Evolutionary conservation across 2,329 filamentous ascomycete genomes (phyloP), one percentile per base, ranked within the genome.

Genomic region (Elsinoe batatas): DNA sequence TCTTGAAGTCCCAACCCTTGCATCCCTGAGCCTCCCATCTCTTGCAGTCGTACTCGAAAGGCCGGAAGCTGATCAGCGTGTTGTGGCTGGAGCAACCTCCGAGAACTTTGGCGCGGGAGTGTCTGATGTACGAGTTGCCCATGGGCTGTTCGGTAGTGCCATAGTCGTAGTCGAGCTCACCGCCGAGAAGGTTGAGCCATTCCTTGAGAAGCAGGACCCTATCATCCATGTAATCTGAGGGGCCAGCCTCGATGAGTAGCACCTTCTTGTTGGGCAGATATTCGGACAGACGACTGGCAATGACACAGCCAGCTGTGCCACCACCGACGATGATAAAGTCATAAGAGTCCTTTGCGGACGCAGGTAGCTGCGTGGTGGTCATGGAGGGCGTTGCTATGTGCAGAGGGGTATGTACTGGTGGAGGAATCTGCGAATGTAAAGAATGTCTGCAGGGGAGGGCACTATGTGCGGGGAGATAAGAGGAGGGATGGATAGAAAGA

Each of bases 61-160:
- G 88, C 22, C 89, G 82, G 80, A 95, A 95, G 15, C 87, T 93
- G 71, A 95, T 95, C 64, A 95, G 78, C 17, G 90, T 95, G 74
- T 95, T 95, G 79, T 95, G 90, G 58, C 87, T 91, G 43, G 89
- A 94, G 78, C 90, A 95, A 62, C 90, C 90, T 63, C 90, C 90
- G 30, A 95, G 80, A 37, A 95, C 89, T 76, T 95, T 95, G 61
- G 90, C 90, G 60, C 90, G 85, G 12, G 90, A 94, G 75, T 95
- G 90, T 61, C 89, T 84, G 74, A 95, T 95, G 74, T 89, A 80
- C 56, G 87, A 93, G 77, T 95, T 95, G 67, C 89, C 88, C 80
- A 72, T 93, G 61, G 89, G 89, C 75, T 95, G 90, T 73, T 94
- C 88, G 47, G 84, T 88, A 33, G 89, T 95, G 65, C 81, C 81